phyloP scores from a whole-genome alignment of 495 filamentous ascomycete genomes.

The Lepidopterella palustris region DNA sequence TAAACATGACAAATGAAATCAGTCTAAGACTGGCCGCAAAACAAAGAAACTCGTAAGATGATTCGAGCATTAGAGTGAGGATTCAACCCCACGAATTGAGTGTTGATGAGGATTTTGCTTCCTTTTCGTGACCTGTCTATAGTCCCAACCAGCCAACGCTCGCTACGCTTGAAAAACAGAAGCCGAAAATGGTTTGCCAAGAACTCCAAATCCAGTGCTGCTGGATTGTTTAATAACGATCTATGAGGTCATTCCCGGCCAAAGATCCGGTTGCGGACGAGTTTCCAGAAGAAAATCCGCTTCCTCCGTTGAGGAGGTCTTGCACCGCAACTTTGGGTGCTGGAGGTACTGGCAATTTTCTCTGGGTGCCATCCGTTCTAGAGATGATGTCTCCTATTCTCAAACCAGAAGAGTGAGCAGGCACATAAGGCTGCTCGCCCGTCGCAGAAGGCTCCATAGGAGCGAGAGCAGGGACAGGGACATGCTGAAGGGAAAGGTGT shows the following conservation, averaged over 20 bases:
- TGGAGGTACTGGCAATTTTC: constrained; percentile 90
- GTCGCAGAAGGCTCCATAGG: constrained; percentile 80
- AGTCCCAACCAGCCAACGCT: constrained; percentile 5
- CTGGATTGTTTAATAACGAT: constrained; percentile 18
- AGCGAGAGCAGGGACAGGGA: constrained; percentile 84
- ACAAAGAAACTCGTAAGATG: constrained; percentile 17
- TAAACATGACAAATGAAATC: constrained; percentile 19
- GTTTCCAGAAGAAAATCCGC: constrained; percentile 53
- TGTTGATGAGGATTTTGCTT: constrained; percentile 5
- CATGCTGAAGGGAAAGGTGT: constrained; percentile 73
- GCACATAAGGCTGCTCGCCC: constrained; percentile 52
- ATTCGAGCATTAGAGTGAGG: constrained; percentile 1
- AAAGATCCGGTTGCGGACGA: constrained; percentile 47
- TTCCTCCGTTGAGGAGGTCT: constrained; percentile 65
- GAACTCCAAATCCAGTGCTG: constrained; percentile 14
- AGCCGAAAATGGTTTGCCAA: constrained; percentile 3
- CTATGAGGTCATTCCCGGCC: constrained; percentile 33
- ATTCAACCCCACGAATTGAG: not conserved
- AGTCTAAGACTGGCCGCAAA: constrained; percentile 1
- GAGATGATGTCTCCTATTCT: constrained; percentile 90
- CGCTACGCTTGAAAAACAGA: constrained; percentile 21
- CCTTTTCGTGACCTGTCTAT: constrained; percentile 10
- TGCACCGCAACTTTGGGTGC: constrained; percentile 85
- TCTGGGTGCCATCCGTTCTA: constrained; percentile 73
- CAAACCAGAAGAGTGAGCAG: constrained; percentile 56